phyloP scores from a whole-genome alignment of 139 green algal genomes.

The Coccomyxa sp. region DNA sequence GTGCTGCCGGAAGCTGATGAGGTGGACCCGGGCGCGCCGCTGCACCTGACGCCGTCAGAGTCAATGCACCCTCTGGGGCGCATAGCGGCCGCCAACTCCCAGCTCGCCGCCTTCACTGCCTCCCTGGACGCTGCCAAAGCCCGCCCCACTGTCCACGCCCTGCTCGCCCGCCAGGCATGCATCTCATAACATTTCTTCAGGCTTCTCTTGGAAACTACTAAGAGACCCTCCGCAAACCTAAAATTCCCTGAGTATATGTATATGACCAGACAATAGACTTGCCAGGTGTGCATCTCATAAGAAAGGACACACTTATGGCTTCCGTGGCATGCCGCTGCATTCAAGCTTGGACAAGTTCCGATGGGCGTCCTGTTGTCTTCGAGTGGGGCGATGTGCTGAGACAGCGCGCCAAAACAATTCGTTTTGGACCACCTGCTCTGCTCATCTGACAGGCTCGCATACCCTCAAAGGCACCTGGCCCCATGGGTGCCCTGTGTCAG shows the following conservation, averaged over 20 bases:
- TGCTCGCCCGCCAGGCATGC: neutral
- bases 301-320: too few relatives aligned
- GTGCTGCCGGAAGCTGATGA: neutral
- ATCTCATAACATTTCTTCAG: neutral
- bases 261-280: too few relatives aligned
- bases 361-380: too few relatives aligned
- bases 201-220: neutral
- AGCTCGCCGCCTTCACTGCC: neutral
- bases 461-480: too few relatives aligned
- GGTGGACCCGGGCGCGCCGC: neutral
- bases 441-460: too few relatives aligned
- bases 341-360: too few relatives aligned
- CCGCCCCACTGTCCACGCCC: neutral
- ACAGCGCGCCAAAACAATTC: too few relatives aligned
- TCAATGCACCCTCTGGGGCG: neutral
- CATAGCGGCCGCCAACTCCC: conserved; percentile 4
- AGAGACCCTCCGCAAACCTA: neutral
- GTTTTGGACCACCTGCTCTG: too few relatives aligned
- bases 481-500: too few relatives aligned
- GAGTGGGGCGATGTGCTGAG: too few relatives aligned
- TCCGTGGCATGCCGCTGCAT: too few relatives aligned
- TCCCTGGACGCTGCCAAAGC: neutral
- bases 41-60: neutral
- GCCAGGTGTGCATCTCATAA: neutral
- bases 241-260: neutral